A percentile compares a stretch with the other conserved stretches of the same genome.
Conservation (phyloP, 257 asterid species). For the Solanum appendiculatum region DNA sequence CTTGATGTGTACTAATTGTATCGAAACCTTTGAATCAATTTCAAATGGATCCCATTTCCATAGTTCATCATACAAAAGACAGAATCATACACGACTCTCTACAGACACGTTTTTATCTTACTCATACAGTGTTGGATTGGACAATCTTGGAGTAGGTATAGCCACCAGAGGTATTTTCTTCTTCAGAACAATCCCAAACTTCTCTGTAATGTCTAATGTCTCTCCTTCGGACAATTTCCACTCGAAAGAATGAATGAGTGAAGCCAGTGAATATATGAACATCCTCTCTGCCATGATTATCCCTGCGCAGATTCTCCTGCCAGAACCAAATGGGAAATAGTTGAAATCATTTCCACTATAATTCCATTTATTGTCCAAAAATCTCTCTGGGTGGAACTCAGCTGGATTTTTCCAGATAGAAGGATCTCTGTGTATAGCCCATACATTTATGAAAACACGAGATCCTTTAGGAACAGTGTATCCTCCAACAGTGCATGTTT, state of each 20-base stretch:
- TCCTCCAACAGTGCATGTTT: constrained; percentile 30
- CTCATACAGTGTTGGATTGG: constrained; percentile 18
- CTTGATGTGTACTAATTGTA: too few relatives aligned
- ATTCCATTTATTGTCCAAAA: constrained; percentile 31
- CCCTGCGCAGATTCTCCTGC: constrained; percentile 52
- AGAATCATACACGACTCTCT: not conserved
- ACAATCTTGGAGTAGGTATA: constrained; percentile 42
- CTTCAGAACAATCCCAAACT: constrained; percentile 60
- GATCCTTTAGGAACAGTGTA: constrained; percentile 45
- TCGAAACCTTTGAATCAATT: not conserved
- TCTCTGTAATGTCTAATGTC: constrained; percentile 31
- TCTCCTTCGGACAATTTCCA: constrained; percentile 34
- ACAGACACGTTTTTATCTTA: not conserved
- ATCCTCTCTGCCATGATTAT: constrained; percentile 52
- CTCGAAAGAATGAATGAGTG: constrained; percentile 46
- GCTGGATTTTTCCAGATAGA: constrained; percentile 31
- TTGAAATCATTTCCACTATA: constrained; percentile 44
- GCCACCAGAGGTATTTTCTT: constrained; percentile 42
- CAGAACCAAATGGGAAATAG: constrained; percentile 51
- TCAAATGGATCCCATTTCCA: not conserved
- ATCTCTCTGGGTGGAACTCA: constrained; percentile 47
- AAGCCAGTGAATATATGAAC: constrained; percentile 48
- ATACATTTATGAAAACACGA: constrained; percentile 47
- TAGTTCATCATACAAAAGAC: not conserved
- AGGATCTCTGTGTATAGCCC: constrained; percentile 61